These are phyloP conservation scores for Hordeum pubiflorum DNA, from an alignment of 202 grass and related monocot species.

Conservation along the genomic window DNA sequence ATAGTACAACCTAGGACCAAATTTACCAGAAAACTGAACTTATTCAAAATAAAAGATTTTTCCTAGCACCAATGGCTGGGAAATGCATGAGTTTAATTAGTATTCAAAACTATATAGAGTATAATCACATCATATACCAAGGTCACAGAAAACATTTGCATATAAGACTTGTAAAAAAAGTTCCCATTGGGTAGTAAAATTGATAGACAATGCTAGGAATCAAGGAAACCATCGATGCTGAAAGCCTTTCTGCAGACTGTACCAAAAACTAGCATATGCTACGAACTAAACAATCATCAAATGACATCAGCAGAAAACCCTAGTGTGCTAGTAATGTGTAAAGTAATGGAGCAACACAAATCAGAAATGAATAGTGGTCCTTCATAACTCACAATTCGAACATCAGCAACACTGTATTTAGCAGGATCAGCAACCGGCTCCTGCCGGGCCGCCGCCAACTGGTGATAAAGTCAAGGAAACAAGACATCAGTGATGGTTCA, in stretches of 20 bases:
- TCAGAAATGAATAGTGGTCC: not conserved
- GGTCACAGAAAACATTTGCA: not conserved
- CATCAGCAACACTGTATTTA: constrained; percentile 79
- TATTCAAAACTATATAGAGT: not conserved
- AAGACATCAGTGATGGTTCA: not conserved
- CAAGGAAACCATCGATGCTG: not conserved
- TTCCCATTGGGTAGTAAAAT: not conserved
- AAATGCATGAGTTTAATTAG: not conserved
- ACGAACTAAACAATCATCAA: constrained; percentile 11
- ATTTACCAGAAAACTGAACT: not conserved
- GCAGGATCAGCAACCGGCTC: constrained; percentile 51
- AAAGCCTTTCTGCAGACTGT: not conserved
- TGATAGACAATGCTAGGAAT: not conserved
- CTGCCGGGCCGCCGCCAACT: constrained; percentile 49
- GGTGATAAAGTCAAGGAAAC: constrained; percentile 19
- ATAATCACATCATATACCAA: not conserved
- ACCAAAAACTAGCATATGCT: not conserved
- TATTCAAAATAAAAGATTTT: not conserved
- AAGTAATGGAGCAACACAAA: not conserved
- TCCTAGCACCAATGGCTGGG: not conserved
- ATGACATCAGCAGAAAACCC: not conserved
- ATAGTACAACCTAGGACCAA: not conserved
- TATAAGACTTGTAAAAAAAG: not conserved
- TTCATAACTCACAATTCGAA: constrained; percentile 88
- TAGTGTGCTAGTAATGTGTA: not conserved